These are phyloP conservation scores for Botrytis elliptica DNA, from an alignment of 2,329 filamentous ascomycete genomes.

Conservation along the genomic window DNA sequence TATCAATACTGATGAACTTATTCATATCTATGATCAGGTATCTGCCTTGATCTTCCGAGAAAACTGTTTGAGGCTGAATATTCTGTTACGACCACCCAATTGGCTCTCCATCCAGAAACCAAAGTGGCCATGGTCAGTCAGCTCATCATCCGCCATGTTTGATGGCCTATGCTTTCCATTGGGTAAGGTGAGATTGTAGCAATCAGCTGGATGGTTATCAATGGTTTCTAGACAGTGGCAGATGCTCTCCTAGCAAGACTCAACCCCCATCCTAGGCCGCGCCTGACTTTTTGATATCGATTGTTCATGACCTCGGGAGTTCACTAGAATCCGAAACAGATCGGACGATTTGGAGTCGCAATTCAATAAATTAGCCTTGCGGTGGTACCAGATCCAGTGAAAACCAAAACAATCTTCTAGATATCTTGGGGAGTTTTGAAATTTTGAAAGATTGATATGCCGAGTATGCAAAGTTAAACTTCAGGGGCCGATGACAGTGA, in stretches of 20 bases:
- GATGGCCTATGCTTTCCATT: neutral
- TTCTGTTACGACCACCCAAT: neutral
- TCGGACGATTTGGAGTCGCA: neutral
- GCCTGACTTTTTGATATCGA: neutral
- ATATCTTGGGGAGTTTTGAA: neutral
- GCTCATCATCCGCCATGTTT: neutral
- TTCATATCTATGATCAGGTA: neutral
- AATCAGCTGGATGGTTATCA: neutral
- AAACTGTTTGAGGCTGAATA: neutral
- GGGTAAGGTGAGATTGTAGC: neutral
- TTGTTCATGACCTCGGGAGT: neutral
- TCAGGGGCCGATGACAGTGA: neutral
- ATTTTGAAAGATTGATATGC: neutral
- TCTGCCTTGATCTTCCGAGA: neutral
- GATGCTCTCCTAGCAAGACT: neutral
- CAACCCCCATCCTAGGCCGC: neutral
- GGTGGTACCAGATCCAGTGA: neutral
- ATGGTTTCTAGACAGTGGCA: neutral
- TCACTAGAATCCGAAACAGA: neutral
- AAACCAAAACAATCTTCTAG: neutral
- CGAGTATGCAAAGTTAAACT: neutral
- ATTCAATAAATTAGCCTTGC: neutral
- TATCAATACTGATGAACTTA: neutral
- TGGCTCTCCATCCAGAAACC: neutral
- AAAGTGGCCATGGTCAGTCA: neutral